Evolutionary conservation across 2,329 filamentous ascomycete genomes (phyloP).

Genomic region (Venturia carpophila): DNA sequence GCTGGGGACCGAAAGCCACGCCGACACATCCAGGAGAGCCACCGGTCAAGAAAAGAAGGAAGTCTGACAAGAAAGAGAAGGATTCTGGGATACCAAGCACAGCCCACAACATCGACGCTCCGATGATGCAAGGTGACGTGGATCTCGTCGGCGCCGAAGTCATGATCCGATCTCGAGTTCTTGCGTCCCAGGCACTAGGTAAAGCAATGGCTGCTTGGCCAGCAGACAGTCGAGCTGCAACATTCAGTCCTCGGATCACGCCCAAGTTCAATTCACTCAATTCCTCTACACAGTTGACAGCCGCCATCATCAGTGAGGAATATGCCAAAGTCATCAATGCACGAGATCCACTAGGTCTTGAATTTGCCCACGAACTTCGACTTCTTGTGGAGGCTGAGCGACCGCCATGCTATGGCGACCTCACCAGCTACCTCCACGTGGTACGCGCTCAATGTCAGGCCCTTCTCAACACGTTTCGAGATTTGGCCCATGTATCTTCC

Average conservation of each 20-base stretch:
- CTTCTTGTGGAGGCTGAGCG: constrained; percentile 74
- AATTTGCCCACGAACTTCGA: constrained; percentile 59
- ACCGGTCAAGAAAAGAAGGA: constrained; percentile 70
- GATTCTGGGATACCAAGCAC: constrained; percentile 40
- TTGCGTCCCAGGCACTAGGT: constrained; percentile 77
- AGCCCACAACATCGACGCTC: constrained; percentile 85
- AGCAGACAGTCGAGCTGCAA: constrained; percentile 47
- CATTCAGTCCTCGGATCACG: constrained; percentile 58
- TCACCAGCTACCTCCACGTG: constrained; percentile 82
- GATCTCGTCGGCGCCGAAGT: constrained; percentile 87
- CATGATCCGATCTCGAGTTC: constrained; percentile 82
- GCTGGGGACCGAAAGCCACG: constrained; percentile 26
- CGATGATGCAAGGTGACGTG: constrained; percentile 95
- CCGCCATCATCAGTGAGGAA: constrained; percentile 80
- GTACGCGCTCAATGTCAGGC: constrained; percentile 87
- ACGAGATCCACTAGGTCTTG: constrained; percentile 44
- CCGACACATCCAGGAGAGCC: constrained; percentile 33
- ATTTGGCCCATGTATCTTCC: constrained; percentile 73
- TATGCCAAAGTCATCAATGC: constrained; percentile 53
- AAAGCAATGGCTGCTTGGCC: constrained; percentile 73
- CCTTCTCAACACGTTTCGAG: constrained; percentile 82
- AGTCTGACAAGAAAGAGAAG: constrained; percentile 74
- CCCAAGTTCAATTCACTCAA: constrained; percentile 63
- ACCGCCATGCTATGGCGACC: constrained; percentile 76
- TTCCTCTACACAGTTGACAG: constrained; percentile 78